Conservation (phyloP, 1,284 basidiomycete species). For the Leccinum solheimii region DNA sequence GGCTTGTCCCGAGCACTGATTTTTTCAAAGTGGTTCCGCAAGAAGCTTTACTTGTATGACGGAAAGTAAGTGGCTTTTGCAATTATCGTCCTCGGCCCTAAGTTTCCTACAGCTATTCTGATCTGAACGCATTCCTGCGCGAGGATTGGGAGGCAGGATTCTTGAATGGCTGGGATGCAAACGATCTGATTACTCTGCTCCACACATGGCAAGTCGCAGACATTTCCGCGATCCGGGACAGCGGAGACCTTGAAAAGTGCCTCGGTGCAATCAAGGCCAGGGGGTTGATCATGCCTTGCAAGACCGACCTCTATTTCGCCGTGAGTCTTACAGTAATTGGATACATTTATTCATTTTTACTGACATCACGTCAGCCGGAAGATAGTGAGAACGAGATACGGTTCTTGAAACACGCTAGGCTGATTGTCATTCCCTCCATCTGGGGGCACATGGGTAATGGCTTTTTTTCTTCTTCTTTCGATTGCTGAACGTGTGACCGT, state of each 20-base stretch:
- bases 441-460: constrained; percentile 57
- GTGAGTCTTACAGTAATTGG: constrained; percentile 30
- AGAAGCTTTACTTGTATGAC: constrained; percentile 46
- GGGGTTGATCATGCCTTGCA: constrained; percentile 30
- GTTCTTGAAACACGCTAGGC: constrained; percentile 42
- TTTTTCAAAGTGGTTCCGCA: constrained; percentile 52
- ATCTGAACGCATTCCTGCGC: constrained; percentile 51
- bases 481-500: background rate
- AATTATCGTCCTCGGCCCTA: background rate
- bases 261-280: constrained; percentile 26
- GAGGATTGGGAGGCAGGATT: constrained; percentile 54
- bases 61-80: constrained; percentile 38
- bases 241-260: constrained; percentile 17
- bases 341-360: background rate
- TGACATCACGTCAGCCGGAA: constrained; percentile 45
- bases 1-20: background rate
- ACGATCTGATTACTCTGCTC: constrained; percentile 32
- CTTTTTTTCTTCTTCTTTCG: background rate
- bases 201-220: constrained; percentile 27
- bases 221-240: constrained; percentile 24
- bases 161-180: constrained; percentile 53
- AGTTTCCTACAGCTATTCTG: constrained; percentile 39
- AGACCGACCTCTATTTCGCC: constrained; percentile 55
- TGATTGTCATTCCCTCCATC: constrained; percentile 53
- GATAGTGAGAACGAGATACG: constrained; percentile 53